A percentile compares a stretch with the other conserved stretches of the same genome.
Conservation (phyloP, 2,329 filamentous ascomycete genomes). For the Neonectria ditissima region DNA sequence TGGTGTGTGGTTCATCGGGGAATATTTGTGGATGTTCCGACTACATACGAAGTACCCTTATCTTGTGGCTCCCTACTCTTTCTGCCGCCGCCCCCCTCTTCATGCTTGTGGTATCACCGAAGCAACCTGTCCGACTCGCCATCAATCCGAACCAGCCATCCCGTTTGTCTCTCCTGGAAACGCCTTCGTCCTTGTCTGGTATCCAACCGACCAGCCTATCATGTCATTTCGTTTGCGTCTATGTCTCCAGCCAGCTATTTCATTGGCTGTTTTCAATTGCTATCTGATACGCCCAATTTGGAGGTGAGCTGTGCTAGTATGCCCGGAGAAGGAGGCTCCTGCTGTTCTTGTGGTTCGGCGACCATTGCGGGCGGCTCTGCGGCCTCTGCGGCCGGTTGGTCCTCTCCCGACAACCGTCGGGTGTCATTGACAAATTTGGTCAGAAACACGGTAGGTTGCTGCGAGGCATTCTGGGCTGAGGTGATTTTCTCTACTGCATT, state of each 20-base stretch:
- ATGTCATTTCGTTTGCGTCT: conserved; percentile 4
- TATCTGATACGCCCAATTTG: conserved; percentile 36
- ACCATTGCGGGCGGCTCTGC: conserved; percentile 7
- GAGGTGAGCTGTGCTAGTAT: conserved; percentile 41
- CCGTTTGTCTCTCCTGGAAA: conserved; percentile 12
- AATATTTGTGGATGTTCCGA: conserved; percentile 26
- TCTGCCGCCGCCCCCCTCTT: not conserved
- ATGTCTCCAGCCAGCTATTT: conserved; percentile 1
- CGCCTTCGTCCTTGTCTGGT: conserved; percentile 18
- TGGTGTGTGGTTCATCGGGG: conserved; percentile 19
- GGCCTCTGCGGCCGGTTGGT: conserved; percentile 45
- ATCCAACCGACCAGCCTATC: conserved; percentile 14
- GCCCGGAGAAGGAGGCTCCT: conserved; percentile 28
- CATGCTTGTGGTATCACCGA: conserved; percentile 26
- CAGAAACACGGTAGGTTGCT: conserved; percentile 60
- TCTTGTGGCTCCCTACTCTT: conserved; percentile 20
- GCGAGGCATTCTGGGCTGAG: conserved; percentile 51
- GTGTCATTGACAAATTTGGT: conserved; percentile 62
- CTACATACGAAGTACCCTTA: conserved; percentile 17
- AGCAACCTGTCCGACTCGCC: conserved; percentile 21
- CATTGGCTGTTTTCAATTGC: conserved; percentile 13
- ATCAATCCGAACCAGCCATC: conserved; percentile 17
- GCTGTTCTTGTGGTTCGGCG: conserved; percentile 18
- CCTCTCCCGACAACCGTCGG: conserved; percentile 53
- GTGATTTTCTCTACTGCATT: conserved; percentile 79